Evolutionary conservation across 805 yeast species (phyloP), one percentile per base, ranked within the genome.

Genomic region (Schwanniomyces occidentalis): DNA sequence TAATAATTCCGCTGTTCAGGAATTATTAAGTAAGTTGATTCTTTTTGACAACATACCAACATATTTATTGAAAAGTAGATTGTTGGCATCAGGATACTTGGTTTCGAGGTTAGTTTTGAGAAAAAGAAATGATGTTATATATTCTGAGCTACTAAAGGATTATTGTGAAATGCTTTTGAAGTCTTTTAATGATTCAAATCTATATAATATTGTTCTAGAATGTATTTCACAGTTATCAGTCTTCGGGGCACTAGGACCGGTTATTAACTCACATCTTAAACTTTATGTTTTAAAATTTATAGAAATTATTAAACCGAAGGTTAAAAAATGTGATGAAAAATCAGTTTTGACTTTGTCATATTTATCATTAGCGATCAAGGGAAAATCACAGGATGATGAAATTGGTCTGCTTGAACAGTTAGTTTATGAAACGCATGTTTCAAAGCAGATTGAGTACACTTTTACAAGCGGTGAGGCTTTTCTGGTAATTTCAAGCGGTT

Each of bases 381-480:
- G n/a, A n/a, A 21, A 18, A 1, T 18, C 33, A 2, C 35, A 42
- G 9, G 12, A 19, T 16, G 26, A 21, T 4, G 49, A 46, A 2
- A 55, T 63, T 12, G 44, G 48, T 8, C 52, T 65, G 1, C 66
- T 65, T 36, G 75, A 82, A 28, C 53, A 65, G 6, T 45, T 58
- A 1, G 48, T 88, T 2, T 79, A 71, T 46, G 81, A 75, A 3
- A 71, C 85, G 0, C 80, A 83, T 52, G 55, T 52, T 4, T 74
- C 88, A 0, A 87, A 84, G 42, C 87, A 85, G 41, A 66, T 78
- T n/a, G 97, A 91, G 41, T 76, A 69, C 32, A 60, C 83, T 14
- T 87, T 91, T 45, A 71, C 88, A 0, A 73, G 82, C 30, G 97
- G 98, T 34, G 98, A 91, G 53, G 89, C 95, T 0, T 59, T 90